These are phyloP conservation scores for Carex myosuroides DNA, from an alignment of 176 grass and related monocot genomes.

Conservation along the genomic window DNA sequence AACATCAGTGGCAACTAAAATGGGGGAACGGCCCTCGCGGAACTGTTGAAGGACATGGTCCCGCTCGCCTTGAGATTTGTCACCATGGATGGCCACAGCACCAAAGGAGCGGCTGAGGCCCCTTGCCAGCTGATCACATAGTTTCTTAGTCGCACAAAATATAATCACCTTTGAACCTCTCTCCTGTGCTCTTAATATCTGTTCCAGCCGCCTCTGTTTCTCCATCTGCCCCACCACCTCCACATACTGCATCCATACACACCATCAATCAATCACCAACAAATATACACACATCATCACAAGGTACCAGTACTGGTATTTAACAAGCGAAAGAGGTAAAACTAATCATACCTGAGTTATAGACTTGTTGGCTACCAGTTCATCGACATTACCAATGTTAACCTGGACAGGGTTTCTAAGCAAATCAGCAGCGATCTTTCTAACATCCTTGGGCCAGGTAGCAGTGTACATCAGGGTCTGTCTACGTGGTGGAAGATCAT, in stretches of 20 bases:
- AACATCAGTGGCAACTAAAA: conserved; percentile 98
- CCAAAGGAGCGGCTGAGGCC: conserved; percentile 71
- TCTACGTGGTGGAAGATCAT: conserved; percentile 66
- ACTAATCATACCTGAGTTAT: conserved; percentile 71
- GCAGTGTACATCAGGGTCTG: conserved; percentile 99
- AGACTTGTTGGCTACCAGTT: conserved; percentile 94
- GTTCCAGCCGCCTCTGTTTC: conserved; percentile 78
- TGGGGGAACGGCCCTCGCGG: conserved; percentile 59
- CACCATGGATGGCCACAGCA: conserved; percentile 79
- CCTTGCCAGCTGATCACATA: conserved; percentile 81
- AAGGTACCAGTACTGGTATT: not conserved
- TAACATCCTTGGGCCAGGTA: conserved; percentile 97
- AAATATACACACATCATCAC: conserved; percentile 1
- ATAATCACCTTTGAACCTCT: conserved; percentile 91
- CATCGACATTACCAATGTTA: conserved; percentile 86
- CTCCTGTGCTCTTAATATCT: conserved; percentile 93
- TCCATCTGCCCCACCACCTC: conserved; percentile 78
- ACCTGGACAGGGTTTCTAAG: conserved; percentile 87
- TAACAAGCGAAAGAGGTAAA: conserved; percentile 6
- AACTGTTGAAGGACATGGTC: conserved; percentile 91
- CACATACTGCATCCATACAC: conserved; percentile 51
- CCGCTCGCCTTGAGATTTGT: conserved; percentile 87
- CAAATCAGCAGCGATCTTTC: conserved; percentile 92
- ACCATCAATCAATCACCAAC: conserved; percentile 5
- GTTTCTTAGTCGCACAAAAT: conserved; percentile 91